Percentiles rank a stretch among this genome's conserved stretches.
phyloP scores from a whole-genome alignment of 2,329 filamentous ascomycete genomes.

The Penicillium sumatraense region DNA sequence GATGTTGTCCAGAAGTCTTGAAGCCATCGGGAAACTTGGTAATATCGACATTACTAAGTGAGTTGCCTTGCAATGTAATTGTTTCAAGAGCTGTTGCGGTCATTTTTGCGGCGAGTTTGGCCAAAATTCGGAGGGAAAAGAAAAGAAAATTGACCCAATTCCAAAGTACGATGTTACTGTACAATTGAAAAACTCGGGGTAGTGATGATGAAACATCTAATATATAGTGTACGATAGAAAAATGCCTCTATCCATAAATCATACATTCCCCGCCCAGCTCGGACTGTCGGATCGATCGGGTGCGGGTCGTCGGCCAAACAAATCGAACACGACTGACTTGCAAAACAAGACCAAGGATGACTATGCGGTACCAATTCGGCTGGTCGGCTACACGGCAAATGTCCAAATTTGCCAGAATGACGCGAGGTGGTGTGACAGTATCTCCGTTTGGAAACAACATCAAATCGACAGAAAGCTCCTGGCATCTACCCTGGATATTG shows the following conservation, averaged over 20 bases:
- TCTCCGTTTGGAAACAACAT: not conserved
- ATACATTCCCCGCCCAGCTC: slow-evolving; percentile 5
- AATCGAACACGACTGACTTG: not conserved
- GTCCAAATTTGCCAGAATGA: slow-evolving; percentile 11
- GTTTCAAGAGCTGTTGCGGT: slow-evolving; percentile 10
- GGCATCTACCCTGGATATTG: too few species aligned
- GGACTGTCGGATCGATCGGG: slow-evolving; percentile 18
- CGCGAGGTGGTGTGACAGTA: slow-evolving; percentile 8
- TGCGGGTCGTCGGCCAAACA: not conserved
- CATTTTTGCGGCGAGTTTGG: slow-evolving; percentile 13
- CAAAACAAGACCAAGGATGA: too few species aligned
- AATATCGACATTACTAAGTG: slow-evolving; percentile 1
- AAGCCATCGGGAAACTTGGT: slow-evolving; percentile 64
- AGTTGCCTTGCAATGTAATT: not conserved
- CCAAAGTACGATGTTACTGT: too few species aligned
- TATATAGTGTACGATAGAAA: not conserved
- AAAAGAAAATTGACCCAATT: not conserved
- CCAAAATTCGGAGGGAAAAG: not conserved
- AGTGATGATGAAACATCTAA: not conserved
- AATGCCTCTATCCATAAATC: slow-evolving; percentile 8
- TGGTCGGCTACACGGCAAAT: slow-evolving; percentile 15
- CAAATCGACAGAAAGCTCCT: too few species aligned
- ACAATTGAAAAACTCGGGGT: not conserved
- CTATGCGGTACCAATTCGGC: too few species aligned
- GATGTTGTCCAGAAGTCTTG: slow-evolving; percentile 71